phyloP scores from a whole-genome alignment of 2,329 filamentous ascomycete genomes.

The Phaeophleospora eucalypticola region DNA sequence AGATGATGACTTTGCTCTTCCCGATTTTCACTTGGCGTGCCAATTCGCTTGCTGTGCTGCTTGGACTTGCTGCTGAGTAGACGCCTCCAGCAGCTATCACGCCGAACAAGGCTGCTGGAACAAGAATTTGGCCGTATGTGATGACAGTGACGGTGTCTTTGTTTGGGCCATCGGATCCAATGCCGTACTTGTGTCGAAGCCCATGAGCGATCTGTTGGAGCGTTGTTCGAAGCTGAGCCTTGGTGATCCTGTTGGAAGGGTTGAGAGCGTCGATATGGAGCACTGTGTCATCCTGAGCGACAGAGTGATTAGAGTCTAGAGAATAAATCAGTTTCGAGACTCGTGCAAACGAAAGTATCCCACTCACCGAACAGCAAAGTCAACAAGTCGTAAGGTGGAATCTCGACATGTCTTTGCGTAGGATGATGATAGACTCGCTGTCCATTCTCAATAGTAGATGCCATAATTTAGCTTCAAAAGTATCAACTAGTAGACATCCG shows the following conservation, averaged over 20 bases:
- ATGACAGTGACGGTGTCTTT: conserved; percentile 55
- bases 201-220: conserved; percentile 54
- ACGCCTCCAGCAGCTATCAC: conserved; percentile 58
- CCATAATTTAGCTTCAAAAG: neutral
- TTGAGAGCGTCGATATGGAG: conserved; percentile 57
- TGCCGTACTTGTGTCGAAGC: conserved; percentile 51
- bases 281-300: conserved; percentile 46
- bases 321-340: neutral
- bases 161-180: conserved; percentile 48
- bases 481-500: too few species aligned
- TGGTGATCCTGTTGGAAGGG: conserved; percentile 52
- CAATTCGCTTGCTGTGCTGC: conserved; percentile 50
- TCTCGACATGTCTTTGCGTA: conserved; percentile 19
- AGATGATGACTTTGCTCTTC: conserved; percentile 41
- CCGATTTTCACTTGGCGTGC: conserved; percentile 46
- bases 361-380: conserved; percentile 40
- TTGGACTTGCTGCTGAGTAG: conserved; percentile 53
- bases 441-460: conserved; percentile 7
- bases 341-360: conserved; percentile 18
- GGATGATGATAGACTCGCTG: conserved; percentile 24
- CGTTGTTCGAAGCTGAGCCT: conserved; percentile 46
- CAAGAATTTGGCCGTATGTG: conserved; percentile 53
- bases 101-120: conserved; percentile 53
- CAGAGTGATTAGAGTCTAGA: conserved; percentile 26
- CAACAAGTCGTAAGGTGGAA: conserved; percentile 39